phyloP scores from a whole-genome alignment of 2,329 filamentous ascomycete genomes.

The Fusarium caatingaense region DNA sequence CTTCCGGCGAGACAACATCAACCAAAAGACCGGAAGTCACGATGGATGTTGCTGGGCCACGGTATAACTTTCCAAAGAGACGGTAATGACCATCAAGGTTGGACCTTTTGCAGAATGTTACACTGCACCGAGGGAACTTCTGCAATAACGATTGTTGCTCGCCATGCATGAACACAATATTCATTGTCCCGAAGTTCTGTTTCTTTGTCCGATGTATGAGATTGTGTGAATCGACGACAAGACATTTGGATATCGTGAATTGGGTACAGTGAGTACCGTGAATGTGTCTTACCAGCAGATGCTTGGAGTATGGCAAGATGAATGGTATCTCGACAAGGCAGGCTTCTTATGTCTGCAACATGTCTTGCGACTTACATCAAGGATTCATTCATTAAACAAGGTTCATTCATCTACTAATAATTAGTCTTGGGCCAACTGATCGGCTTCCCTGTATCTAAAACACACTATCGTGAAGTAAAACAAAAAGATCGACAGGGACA shows the following conservation, averaged over 20 bases:
- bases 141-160: neutral
- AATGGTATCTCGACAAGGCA: neutral
- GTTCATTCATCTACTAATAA: neutral
- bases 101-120: neutral
- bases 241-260: neutral
- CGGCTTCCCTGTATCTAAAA: neutral
- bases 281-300: neutral
- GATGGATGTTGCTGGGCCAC: neutral
- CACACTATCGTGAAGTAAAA: neutral
- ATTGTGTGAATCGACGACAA: no score
- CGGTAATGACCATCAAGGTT: neutral
- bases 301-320: neutral
- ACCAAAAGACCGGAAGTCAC: neutral
- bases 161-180: neutral
- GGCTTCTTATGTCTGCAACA: neutral
- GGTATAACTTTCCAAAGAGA: neutral
- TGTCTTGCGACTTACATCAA: neutral
- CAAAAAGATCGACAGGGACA: conserved; percentile 17
- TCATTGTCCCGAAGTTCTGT: neutral
- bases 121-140: neutral
- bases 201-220: neutral
- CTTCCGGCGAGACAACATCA: neutral
- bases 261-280: neutral
- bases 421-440: neutral
- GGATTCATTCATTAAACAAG: neutral